Conservation (phyloP, 768 basidiomycete species). For the Mycena filopes region DNA sequence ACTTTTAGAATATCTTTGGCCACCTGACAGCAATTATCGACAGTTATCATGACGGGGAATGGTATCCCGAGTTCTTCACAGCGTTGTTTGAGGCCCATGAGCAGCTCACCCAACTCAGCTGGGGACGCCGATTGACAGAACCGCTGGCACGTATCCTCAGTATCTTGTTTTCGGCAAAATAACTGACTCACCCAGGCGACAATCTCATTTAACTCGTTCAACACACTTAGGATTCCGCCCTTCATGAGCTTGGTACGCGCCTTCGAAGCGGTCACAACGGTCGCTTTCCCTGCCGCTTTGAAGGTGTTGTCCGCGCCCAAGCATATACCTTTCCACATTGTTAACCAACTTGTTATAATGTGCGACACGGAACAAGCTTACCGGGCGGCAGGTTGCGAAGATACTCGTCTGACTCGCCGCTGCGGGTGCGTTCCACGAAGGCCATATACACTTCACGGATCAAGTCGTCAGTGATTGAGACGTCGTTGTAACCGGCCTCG, state of each 20-base stretch:
- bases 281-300: slow-evolving; percentile 28
- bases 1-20: slow-evolving; percentile 4
- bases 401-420: slow-evolving; percentile 31
- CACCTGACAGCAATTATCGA: slow-evolving; percentile 30
- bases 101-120: slow-evolving; percentile 13
- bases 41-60: slow-evolving; percentile 10
- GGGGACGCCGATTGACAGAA: slow-evolving; percentile 25
- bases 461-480: slow-evolving; percentile 32
- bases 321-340: slow-evolving; percentile 11
- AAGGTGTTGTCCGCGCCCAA: slow-evolving; percentile 27
- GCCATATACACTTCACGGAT: slow-evolving; percentile 34
- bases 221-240: slow-evolving; percentile 1
- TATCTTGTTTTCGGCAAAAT: neutral
- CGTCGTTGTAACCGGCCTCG: neutral
- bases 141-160: neutral
- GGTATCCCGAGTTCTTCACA: slow-evolving; percentile 13
- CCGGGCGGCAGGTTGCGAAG: slow-evolving; percentile 30
- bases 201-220: neutral
- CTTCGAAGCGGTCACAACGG: slow-evolving; percentile 17
- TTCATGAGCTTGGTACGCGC: slow-evolving; percentile 19
- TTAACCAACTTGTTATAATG: neutral
- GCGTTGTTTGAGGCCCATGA: slow-evolving; percentile 13
- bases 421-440: slow-evolving; percentile 31
- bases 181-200: neutral
- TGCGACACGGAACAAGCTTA: neutral